Conservation (phyloP, 2,329 filamentous ascomycete genomes). For the Venturia carpophila region DNA sequence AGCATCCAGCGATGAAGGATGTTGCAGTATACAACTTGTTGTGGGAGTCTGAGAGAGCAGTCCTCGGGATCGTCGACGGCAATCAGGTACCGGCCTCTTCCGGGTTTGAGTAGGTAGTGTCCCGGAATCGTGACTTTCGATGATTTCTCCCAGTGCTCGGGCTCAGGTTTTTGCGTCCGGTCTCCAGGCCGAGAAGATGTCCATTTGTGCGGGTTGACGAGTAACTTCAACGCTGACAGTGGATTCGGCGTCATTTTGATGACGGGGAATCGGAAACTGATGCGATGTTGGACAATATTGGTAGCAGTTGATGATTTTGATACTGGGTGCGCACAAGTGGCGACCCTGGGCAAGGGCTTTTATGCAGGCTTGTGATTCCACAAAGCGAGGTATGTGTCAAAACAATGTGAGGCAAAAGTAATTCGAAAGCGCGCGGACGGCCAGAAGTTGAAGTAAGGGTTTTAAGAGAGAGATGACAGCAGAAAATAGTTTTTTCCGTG, state of each 20-base stretch:
- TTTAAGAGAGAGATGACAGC: neutral
- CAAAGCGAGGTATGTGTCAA: neutral
- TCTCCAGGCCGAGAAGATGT: neutral
- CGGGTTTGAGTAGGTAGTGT: slow-evolving; percentile 13
- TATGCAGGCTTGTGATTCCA: neutral
- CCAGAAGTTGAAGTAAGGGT: neutral
- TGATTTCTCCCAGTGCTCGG: slow-evolving; percentile 11
- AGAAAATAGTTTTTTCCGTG: slow-evolving; percentile 1
- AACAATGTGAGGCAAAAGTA: too few relatives aligned
- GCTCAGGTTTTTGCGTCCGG: neutral
- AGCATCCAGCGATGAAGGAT: slow-evolving; percentile 14
- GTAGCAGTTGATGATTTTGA: neutral
- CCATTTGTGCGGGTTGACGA: slow-evolving; percentile 15
- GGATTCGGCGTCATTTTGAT: slow-evolving; percentile 17
- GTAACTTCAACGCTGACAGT: neutral
- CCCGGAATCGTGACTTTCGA: slow-evolving; percentile 6
- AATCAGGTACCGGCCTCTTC: slow-evolving; percentile 10
- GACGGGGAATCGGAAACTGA: neutral
- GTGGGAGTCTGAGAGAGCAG: neutral
- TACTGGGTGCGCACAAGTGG: neutral
- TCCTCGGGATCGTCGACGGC: slow-evolving; percentile 9
- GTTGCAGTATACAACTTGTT: slow-evolving; percentile 8
- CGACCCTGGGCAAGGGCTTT: neutral
- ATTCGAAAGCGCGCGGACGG: neutral
- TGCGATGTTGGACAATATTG: neutral